These are phyloP conservation scores for Mycena sp. DNA, from an alignment of 1,284 basidiomycete species.

Conservation along the genomic window DNA sequence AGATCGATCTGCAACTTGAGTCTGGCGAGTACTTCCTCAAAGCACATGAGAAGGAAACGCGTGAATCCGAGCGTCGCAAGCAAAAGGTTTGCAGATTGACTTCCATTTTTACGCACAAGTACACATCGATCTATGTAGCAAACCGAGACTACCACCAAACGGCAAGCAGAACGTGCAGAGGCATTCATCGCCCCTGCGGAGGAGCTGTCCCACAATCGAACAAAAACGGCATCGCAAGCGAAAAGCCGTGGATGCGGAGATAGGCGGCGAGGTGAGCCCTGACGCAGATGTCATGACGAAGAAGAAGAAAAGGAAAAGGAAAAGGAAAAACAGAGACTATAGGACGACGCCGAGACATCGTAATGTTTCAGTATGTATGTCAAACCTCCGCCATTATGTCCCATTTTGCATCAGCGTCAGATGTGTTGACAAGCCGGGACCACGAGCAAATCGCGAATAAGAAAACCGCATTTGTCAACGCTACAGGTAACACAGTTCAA, in stretches of 20 bases:
- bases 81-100: conserved; percentile 62
- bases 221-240: conserved; percentile 75
- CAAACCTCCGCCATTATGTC: no score
- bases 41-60: conserved; percentile 78
- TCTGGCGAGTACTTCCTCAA: conserved; percentile 99
- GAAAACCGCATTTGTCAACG: no score
- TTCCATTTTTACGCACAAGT: neutral
- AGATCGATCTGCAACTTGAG: conserved; percentile 95
- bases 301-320: conserved; percentile 31
- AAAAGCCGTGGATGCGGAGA: conserved; percentile 35
- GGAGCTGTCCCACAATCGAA: conserved; percentile 76
- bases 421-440: no score
- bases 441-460: no score
- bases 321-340: conserved; percentile 3
- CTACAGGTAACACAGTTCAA: no score
- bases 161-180: conserved; percentile 81
- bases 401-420: no score
- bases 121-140: conserved; percentile 61
- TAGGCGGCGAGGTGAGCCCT: conserved; percentile 29
- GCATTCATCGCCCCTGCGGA: conserved; percentile 87
- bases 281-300: conserved; percentile 32
- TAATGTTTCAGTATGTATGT: no score
- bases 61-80: conserved; percentile 70
- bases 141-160: conserved; percentile 74
- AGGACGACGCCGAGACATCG: conserved; percentile 7